Evolutionary conservation across 495 filamentous ascomycete genomes (phyloP).

Genomic region (Podospora comata): DNA sequence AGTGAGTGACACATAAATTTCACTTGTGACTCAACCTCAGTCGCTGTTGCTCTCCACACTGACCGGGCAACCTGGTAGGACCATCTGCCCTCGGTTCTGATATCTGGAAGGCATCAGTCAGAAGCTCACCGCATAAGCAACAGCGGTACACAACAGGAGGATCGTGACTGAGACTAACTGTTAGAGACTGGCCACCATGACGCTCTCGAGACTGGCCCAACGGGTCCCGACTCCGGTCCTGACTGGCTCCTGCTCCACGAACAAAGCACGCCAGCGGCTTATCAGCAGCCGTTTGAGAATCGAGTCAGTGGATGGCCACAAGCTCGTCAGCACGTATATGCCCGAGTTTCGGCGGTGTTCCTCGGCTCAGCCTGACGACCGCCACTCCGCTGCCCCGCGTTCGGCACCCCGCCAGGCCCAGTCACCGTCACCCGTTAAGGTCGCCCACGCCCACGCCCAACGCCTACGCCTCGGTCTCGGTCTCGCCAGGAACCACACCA

Average conservation of each 20-base stretch:
- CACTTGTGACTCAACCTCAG: not conserved
- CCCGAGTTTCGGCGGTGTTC: conserved; percentile 19
- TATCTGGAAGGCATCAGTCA: not conserved
- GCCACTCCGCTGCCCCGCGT: conserved; percentile 23
- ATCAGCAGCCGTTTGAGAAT: conserved; percentile 1
- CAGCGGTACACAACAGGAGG: not conserved
- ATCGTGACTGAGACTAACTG: not conserved
- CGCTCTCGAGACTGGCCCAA: conserved; percentile 16
- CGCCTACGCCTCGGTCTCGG: not conserved
- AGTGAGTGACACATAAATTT: not conserved
- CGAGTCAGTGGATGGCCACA: conserved; percentile 13
- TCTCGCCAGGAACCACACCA: conserved; percentile 12
- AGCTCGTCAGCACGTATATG: not conserved
- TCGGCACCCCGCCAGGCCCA: conserved; percentile 9
- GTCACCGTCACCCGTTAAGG: not conserved
- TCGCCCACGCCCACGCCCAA: not conserved
- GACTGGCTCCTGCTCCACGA: not conserved
- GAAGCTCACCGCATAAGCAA: not conserved
- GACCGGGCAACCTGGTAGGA: not conserved
- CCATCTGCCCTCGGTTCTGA: not conserved
- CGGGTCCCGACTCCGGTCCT: conserved; percentile 5
- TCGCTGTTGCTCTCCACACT: not conserved
- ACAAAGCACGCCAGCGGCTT: conserved; percentile 7
- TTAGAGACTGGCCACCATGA: conserved; percentile 10
- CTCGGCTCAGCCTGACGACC: conserved; percentile 19